Base-by-base conservation (phyloP, 2,329 filamentous ascomycete species). In the Trichoderma guizhouense region DNA sequence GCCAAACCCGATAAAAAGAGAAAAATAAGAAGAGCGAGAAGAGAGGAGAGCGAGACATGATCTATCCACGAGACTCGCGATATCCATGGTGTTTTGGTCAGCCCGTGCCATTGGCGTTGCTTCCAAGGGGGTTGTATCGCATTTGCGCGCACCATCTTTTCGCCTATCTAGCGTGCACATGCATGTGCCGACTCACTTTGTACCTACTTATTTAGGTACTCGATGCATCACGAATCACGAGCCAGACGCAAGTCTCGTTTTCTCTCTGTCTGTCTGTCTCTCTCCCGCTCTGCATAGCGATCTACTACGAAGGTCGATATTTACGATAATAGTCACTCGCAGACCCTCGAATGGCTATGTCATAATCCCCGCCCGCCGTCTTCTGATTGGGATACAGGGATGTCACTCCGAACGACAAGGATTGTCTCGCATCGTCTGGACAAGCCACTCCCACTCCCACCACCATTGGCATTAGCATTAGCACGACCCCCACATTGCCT, bases 351-450 rank as follows among this genome's bases (percentile, higher is more conserved):
- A 39, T 55, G 53, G 61, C 58, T 61, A 72, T 72, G 71, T 72
- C 71, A 72, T 72, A 34, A 63, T 67, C 71, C 26, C 71, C 71
- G 67, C 71, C 51, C 21, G 34, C 36, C n/a, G 60, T 36, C 34
- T 28, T 71, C 53, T 72, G 68, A 67, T 71, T 71, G 67, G 65
- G 61, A 21, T 18, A 43, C 71, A 55, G 28, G 67, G 53, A 66
- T 72, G 71, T 67, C 68, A 72, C 69, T 70, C 63, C 43, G 71
- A 71, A 28, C 61, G 62, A 58, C 71, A 66, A 34, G 71, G 68
- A 32, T 57, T 57, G 43, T 34, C 62, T 63, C 71, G 28, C 57
- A 60, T 60, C 57, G 57, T 32, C 28, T 15, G 57, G 28, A 30
- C 57, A 30, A 60, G 57, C 57, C 18, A 32, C 57, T 5, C 30